Percentiles rank a stretch among this genome's conserved stretches.
These are phyloP conservation scores for Plantago ovata DNA, from an alignment of 257 asterid genomes.

Conservation along the genomic window DNA sequence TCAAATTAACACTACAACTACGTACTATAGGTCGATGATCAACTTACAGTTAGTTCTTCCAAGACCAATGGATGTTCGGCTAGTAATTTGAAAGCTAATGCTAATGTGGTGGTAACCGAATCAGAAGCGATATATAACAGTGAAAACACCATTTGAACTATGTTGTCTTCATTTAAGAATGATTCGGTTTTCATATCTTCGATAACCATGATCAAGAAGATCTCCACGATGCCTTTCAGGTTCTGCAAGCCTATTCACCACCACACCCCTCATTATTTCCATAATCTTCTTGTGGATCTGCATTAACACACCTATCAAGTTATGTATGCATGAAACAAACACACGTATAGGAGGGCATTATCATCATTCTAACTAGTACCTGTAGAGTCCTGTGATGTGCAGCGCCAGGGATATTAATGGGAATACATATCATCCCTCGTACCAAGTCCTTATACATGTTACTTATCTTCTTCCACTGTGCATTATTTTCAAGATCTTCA, in stretches of 20 bases:
- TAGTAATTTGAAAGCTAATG: constrained; percentile 69
- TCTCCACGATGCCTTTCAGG: constrained; percentile 44
- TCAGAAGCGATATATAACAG: constrained; percentile 68
- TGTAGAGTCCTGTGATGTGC: constrained; percentile 67
- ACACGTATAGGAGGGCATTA: no score
- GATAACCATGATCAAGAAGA: constrained; percentile 59
- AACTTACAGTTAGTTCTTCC: constrained; percentile 57
- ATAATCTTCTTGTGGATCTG: constrained; percentile 70
- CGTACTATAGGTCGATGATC: background rate
- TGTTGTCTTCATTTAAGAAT: constrained; percentile 61
- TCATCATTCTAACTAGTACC: constrained; percentile 24
- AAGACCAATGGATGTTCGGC: constrained; percentile 59
- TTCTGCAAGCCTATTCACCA: constrained; percentile 39
- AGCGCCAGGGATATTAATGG: constrained; percentile 75
- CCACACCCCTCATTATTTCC: constrained; percentile 55
- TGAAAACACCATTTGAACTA: constrained; percentile 73
- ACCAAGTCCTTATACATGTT: constrained; percentile 69
- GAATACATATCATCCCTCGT: constrained; percentile 72
- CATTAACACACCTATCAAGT: no score
- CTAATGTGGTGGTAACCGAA: constrained; percentile 69
- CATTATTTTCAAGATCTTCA: constrained; percentile 54
- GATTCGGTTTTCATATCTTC: constrained; percentile 56
- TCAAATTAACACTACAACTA: background rate
- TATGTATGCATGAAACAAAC: no score
- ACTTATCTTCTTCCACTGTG: constrained; percentile 53